Evolutionary conservation across 2,329 filamentous ascomycete species (phyloP).

Genomic region (Colletotrichum theobromicola): DNA sequence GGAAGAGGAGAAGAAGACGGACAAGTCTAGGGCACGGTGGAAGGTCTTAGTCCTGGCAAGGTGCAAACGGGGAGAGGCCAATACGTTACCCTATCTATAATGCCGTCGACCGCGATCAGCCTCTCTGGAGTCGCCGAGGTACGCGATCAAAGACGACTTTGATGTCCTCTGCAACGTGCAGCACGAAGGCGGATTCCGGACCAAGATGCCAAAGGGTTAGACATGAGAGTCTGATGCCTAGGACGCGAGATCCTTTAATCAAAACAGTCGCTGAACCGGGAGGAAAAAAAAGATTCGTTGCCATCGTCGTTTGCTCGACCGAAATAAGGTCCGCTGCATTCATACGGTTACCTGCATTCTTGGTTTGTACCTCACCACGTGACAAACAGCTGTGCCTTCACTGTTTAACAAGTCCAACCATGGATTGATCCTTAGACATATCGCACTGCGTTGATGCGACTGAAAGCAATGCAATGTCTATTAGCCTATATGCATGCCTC

Average conservation of each 20-base stretch:
- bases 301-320: conserved; percentile 21
- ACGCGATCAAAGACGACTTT: conserved; percentile 8
- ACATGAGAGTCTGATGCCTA: conserved; percentile 7
- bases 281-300: not conserved
- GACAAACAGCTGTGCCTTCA: conserved; percentile 22
- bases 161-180: not conserved
- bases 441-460: not conserved
- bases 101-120: conserved; percentile 13
- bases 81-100: not conserved
- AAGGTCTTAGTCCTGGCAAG: not conserved
- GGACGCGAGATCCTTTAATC: not conserved
- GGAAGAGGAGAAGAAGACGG: not conserved
- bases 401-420: conserved; percentile 10
- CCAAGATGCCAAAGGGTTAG: conserved; percentile 15
- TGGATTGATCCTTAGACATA: not conserved
- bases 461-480: not conserved
- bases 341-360: conserved; percentile 23
- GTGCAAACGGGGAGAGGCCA: conserved; percentile 17
- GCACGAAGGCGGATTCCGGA: not conserved
- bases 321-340: conserved; percentile 21
- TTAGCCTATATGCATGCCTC: conserved; percentile 5
- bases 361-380: conserved; percentile 20
- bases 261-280: not conserved
- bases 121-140: not conserved
- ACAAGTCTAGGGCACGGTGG: not conserved